Conservation (phyloP, 2,329 filamentous ascomycete species). For the Colletotrichum euphorbiae region DNA sequence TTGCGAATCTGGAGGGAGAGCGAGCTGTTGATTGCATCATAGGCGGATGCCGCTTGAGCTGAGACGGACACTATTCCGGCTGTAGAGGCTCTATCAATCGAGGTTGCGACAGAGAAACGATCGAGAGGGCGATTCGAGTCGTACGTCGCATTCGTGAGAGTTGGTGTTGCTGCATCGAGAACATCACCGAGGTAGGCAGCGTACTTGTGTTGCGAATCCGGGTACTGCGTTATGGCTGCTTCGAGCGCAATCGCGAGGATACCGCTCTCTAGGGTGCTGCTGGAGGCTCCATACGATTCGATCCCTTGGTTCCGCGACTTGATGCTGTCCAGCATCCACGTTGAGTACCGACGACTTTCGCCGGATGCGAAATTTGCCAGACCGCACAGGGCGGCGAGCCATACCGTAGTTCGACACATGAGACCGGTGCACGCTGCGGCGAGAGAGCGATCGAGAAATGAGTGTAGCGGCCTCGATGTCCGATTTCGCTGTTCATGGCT, state of each 20-base stretch:
- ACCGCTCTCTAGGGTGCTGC: slow-evolving; percentile 43
- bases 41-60: slow-evolving; percentile 14
- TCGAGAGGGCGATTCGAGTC: slow-evolving; percentile 41
- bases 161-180: slow-evolving; percentile 36
- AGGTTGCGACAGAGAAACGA: slow-evolving; percentile 42
- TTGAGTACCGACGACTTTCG: slow-evolving; percentile 38
- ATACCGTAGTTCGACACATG: slow-evolving; percentile 2
- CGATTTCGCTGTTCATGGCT: background rate
- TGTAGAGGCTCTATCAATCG: slow-evolving; percentile 33
- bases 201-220: slow-evolving; percentile 25
- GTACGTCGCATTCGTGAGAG: slow-evolving; percentile 34
- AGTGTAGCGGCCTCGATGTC: background rate
- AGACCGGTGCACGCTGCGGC: fast-evolving
- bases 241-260: slow-evolving; percentile 42
- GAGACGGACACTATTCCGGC: slow-evolving; percentile 26
- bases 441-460: background rate
- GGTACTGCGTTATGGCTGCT: slow-evolving; percentile 38
- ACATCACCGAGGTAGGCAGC: slow-evolving; percentile 36
- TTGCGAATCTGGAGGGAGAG: slow-evolving; percentile 46
- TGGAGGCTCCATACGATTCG: slow-evolving; percentile 40
- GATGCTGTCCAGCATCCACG: slow-evolving; percentile 44
- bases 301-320: slow-evolving; percentile 43
- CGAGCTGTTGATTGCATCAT: slow-evolving; percentile 41
- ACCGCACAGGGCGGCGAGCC: slow-evolving; percentile 17
- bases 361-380: slow-evolving; percentile 1